Conservation (phyloP, 2,329 filamentous ascomycete species). For the Karstenula rhodostoma region DNA sequence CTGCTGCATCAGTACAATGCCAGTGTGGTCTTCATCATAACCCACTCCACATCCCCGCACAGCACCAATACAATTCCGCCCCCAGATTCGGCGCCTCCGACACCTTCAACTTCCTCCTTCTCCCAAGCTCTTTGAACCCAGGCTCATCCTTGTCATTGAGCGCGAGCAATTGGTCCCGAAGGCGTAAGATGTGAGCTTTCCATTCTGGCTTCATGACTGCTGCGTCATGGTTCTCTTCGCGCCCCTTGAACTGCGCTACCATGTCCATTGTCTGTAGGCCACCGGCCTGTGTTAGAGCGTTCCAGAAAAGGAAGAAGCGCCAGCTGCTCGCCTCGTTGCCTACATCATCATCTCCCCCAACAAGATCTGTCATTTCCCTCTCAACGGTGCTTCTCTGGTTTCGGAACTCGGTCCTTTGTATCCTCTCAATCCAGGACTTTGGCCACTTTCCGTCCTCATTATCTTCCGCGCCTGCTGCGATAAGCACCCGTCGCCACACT, state of each 20-base stretch:
- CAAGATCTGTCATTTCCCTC: background rate
- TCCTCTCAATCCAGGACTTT: background rate
- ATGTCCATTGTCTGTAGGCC: background rate
- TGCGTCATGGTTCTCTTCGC: background rate
- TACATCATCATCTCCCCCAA: background rate
- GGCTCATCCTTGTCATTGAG: conserved; percentile 4
- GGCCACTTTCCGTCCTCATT: conserved; percentile 9
- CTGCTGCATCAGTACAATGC: too few relatives aligned
- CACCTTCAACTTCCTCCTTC: background rate
- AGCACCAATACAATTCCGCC: conserved; percentile 11
- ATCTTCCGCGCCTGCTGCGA: background rate
- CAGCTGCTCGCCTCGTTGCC: background rate
- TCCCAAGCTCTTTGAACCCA: background rate
- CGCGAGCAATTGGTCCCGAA: conserved; percentile 3
- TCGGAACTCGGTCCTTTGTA: background rate
- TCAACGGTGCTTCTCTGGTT: background rate
- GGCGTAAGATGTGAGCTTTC: background rate
- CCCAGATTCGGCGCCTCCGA: conserved; percentile 6
- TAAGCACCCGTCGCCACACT: conserved; percentile 8
- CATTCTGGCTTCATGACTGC: background rate
- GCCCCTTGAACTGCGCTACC: conserved; percentile 11
- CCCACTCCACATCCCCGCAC: conserved; percentile 3
- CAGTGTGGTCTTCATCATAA: background rate
- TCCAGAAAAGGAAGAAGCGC: conserved; percentile 6
- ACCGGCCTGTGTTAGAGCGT: background rate